Base-by-base conservation (phyloP, 208 protist genomes). In the Leishmania tarentolae region DNA sequence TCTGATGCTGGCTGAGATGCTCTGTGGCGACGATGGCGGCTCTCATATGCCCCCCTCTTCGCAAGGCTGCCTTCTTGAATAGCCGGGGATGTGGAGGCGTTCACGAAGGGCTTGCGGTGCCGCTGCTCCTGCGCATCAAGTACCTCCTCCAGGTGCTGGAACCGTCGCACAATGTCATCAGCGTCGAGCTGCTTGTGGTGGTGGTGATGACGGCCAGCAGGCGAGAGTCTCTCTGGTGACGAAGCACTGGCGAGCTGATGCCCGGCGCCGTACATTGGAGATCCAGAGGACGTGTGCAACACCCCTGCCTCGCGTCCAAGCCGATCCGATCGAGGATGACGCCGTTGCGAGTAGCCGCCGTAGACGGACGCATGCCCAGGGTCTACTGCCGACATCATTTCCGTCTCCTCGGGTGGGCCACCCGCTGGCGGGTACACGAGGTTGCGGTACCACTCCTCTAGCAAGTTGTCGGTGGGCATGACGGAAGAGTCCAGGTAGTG, bases 391-490 rank as follows among this genome's bases (percentile, higher is more conserved):
- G 76, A 79, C 59, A 56, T 68, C 59, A 79, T 24, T 46, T 79
- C 76, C 11, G 76, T 77, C 72, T 70, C 66, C 76, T 65, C 63
- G 61, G 75, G 46, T 70, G 69, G 21, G 71, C 79, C 74, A 59
- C 74, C 76, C 28, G 57, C 52, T 21, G 78, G 72, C 1, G 88
- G 88, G 24, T 82, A 86, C 40, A 87, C 83, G 1, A 91, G 74
- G 59, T 84, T 84, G 75, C 86, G 78, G 76, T 87, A 87, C 86
- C 88, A 91, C 47, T 88, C 82, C 44, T 85, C 78, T 3, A 91
- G 46, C 53, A 91, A 69, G 65, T 79, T 77, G 37, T 88, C 88
- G 5, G 80, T 85, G 0, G 88, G 88, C 19, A 89, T 83, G 31
- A 56, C 82, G 2, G 87, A 86, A 35, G 66, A 82, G 61, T 88